Evolutionary conservation across 2,329 filamentous ascomycete species (phyloP), one percentile per base, ranked within the genome.

Genomic region (Scedosporium apiospermum): DNA sequence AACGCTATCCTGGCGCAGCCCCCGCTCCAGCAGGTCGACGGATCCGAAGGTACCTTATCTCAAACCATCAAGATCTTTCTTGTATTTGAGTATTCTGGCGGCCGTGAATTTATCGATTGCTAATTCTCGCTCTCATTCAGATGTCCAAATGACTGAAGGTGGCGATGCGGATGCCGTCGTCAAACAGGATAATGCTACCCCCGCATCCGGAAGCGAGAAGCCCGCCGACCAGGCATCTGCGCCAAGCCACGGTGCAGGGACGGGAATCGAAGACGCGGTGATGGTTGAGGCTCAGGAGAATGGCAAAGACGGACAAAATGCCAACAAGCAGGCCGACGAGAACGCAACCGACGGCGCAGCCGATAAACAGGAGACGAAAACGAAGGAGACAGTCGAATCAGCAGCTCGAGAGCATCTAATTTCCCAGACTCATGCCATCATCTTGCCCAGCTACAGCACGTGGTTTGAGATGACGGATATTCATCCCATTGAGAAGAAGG

Each of bases 391-490:
- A 3, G 80, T 93, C 63, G 93, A 97, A 77, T 88, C 89, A 53
- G 88, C 91, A 3, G 96, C 95, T 60, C 90, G 93, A 67, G 90
- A 93, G 68, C 93, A 98, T 71, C 86, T 99, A 62, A 90, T 96
- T 65, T 87, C 91, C 14, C 95, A 99, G 77, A 96, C 92, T 51
- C 93, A 97, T 72, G 88, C 93, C 65, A 98, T 98, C 71, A 93
- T 99, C 66, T 85, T 99, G 23, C 95, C 95, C 23, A 98, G 93
- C 74, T 99, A 99, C 76, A 96, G 92, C 72, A 95, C 90, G 14
- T 99, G 95, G 95, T 99, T 99, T 74, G 95, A 99, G 76, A 97
- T 99, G 93, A 90, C 93, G 73, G 82, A 85, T 59, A 89, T 99
- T 71, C 90, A 97, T 75, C 85, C 86, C 65, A 89, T 97, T 69